Conservation (phyloP, 2,329 filamentous ascomycete species). For the Acarospora socialis region DNA sequence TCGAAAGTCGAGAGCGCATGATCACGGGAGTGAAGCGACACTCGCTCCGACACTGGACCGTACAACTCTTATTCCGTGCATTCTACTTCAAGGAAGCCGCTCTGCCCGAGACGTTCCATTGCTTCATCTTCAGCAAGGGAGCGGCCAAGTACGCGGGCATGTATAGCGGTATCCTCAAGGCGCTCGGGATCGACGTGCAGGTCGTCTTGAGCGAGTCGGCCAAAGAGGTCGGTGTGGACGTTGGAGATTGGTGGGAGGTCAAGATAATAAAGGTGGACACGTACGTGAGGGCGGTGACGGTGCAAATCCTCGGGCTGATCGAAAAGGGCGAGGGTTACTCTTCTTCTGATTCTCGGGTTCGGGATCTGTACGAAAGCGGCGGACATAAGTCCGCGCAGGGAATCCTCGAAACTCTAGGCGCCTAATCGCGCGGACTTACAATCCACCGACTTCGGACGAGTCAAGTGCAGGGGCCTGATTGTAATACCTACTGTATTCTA, state of each 20-base stretch:
- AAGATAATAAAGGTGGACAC: slow-evolving; percentile 24
- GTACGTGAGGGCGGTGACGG: slow-evolving; percentile 19
- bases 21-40: not conserved
- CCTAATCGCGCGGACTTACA: too few species aligned
- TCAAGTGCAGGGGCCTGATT: too few species aligned
- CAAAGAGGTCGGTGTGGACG: slow-evolving; percentile 11
- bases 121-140: slow-evolving; percentile 15
- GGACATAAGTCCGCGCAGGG: too few species aligned
- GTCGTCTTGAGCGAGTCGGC: slow-evolving; percentile 2
- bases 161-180: not conserved
- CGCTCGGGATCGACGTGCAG: not conserved
- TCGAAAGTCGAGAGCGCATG: slow-evolving; percentile 27
- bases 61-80: slow-evolving; percentile 42
- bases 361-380: too few species aligned
- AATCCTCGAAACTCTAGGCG: too few species aligned
- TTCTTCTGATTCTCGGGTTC: too few species aligned
- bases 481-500: too few species aligned
- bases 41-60: slow-evolving; percentile 29
- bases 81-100: slow-evolving; percentile 39
- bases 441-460: too few species aligned
- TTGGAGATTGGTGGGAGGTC: slow-evolving; percentile 35
- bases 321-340: slow-evolving; percentile 10
- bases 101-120: slow-evolving; percentile 34
- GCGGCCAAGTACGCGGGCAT: not conserved
- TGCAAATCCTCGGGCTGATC: slow-evolving; percentile 27